Conservation (phyloP, 2,329 filamentous ascomycete genomes). For the Phialophora tarda region DNA sequence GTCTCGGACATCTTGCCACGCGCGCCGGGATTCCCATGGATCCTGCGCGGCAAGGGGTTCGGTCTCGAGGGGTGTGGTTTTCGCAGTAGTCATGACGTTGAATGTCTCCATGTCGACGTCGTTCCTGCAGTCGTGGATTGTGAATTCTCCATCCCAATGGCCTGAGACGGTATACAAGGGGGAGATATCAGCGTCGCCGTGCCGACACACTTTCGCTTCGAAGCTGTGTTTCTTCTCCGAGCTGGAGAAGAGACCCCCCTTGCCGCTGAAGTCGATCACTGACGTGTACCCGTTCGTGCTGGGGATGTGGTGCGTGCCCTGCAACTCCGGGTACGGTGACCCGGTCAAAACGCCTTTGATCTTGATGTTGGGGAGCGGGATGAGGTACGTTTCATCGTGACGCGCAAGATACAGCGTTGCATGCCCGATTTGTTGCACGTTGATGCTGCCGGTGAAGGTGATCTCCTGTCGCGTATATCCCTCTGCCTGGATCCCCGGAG, state of each 20-base stretch:
- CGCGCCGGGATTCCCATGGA: constrained; percentile 82
- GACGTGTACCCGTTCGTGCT: constrained; percentile 37
- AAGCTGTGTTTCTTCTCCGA: constrained; percentile 33
- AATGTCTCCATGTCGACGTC: constrained; percentile 62
- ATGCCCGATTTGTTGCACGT: constrained; percentile 36
- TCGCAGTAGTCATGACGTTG: constrained; percentile 61
- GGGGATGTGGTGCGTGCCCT: constrained; percentile 34
- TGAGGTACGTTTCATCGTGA: constrained; percentile 36
- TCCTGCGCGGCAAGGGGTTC: constrained; percentile 79
- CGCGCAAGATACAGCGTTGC: constrained; percentile 31
- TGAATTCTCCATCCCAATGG: constrained; percentile 65
- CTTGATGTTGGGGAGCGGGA: constrained; percentile 37
- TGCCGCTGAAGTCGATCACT: constrained; percentile 34
- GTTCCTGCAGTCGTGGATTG: constrained; percentile 71
- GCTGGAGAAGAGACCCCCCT: constrained; percentile 30
- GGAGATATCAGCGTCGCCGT: constrained; percentile 19
- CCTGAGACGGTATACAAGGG: constrained; percentile 36
- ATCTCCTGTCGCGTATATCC: constrained; percentile 39
- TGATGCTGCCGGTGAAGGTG: constrained; percentile 34
- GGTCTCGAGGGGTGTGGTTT: constrained; percentile 71
- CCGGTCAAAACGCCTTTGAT: constrained; percentile 48
- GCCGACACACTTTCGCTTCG: constrained; percentile 33
- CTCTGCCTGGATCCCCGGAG: constrained; percentile 29
- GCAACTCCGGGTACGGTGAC: constrained; percentile 51
- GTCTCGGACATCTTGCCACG: constrained; percentile 83